These are phyloP conservation scores for Aspergillus caelatus DNA, from an alignment of 2,329 filamentous ascomycete species.

Conservation along the genomic window DNA sequence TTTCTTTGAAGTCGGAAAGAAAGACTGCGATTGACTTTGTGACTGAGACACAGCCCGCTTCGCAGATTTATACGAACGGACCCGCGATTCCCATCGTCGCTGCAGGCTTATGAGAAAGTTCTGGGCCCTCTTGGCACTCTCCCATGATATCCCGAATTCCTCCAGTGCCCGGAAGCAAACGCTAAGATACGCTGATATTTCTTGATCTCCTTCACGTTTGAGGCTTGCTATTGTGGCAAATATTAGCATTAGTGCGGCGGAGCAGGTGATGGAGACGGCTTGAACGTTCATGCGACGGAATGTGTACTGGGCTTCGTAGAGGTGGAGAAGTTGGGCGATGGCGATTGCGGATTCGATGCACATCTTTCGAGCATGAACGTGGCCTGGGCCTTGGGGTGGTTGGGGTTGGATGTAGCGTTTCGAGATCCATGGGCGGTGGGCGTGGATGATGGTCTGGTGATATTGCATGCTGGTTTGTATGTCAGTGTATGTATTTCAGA, in stretches of 20 bases:
- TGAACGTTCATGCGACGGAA: conserved; percentile 47
- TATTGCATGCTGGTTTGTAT: conserved; percentile 33
- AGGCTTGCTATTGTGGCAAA: conserved; percentile 38
- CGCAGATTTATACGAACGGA: not conserved
- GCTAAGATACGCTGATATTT: conserved; percentile 29
- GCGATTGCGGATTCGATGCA: conserved; percentile 45
- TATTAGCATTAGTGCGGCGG: conserved; percentile 43
- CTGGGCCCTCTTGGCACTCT: conserved; percentile 42
- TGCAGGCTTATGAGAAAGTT: conserved; percentile 40
- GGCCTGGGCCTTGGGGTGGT: conserved; percentile 43
- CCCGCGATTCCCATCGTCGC: conserved; percentile 33
- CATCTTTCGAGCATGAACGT: conserved; percentile 45
- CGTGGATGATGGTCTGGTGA: conserved; percentile 37
- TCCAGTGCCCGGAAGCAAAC: conserved; percentile 46
- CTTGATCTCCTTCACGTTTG: not conserved
- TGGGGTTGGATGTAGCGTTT: conserved; percentile 33
- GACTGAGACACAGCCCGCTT: not conserved
- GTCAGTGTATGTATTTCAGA: not conserved
- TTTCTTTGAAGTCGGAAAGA: not conserved
- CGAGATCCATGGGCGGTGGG: conserved; percentile 41
- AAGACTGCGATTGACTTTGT: not conserved
- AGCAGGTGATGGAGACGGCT: conserved; percentile 46
- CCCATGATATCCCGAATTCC: conserved; percentile 42
- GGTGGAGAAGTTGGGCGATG: conserved; percentile 40
- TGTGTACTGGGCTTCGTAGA: conserved; percentile 45